phyloP scores from a whole-genome alignment of 2,329 filamentous ascomycete genomes.

The Aspergillus awamori region DNA sequence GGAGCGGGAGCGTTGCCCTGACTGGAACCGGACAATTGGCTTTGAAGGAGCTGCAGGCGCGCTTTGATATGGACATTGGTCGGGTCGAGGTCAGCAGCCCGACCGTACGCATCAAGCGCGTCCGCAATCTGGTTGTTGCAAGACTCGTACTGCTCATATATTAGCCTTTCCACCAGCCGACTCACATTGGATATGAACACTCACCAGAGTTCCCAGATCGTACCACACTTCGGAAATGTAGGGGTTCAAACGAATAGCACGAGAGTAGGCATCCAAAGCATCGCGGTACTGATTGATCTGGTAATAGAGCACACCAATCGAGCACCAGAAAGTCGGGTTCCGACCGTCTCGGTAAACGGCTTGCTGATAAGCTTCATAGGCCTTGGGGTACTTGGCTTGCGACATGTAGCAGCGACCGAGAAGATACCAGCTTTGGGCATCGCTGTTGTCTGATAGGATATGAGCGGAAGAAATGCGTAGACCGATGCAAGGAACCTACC shows the following conservation, averaged over 20 bases:
- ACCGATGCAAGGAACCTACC: conserved; percentile 59
- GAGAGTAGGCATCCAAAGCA: conserved; percentile 94
- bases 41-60: conserved; percentile 83
- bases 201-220: conserved; percentile 89
- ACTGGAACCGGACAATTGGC: conserved; percentile 68
- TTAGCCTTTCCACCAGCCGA: conserved; percentile 3
- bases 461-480: conserved; percentile 1
- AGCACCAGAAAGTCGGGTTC: conserved; percentile 99
- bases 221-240: conserved; percentile 99
- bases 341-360: conserved; percentile 96
- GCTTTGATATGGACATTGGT: conserved; percentile 95
- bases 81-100: conserved; percentile 92
- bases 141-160: conserved; percentile 75
- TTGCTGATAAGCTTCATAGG: conserved; percentile 97
- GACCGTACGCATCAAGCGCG: conserved; percentile 91
- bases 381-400: conserved; percentile 97
- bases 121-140: conserved; percentile 99
- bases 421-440: conserved; percentile 98
- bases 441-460: conserved; percentile 71
- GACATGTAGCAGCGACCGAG: conserved; percentile 99
- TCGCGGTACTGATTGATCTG: conserved; percentile 99
- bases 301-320: conserved; percentile 97
- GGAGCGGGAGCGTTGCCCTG: conserved; percentile 71
- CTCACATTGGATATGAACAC: conserved; percentile 39
- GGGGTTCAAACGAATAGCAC: conserved; percentile 92